These are phyloP conservation scores for Helianthus tuberosus DNA, from an alignment of 129 eudicot genomes.

Conservation along the genomic window DNA sequence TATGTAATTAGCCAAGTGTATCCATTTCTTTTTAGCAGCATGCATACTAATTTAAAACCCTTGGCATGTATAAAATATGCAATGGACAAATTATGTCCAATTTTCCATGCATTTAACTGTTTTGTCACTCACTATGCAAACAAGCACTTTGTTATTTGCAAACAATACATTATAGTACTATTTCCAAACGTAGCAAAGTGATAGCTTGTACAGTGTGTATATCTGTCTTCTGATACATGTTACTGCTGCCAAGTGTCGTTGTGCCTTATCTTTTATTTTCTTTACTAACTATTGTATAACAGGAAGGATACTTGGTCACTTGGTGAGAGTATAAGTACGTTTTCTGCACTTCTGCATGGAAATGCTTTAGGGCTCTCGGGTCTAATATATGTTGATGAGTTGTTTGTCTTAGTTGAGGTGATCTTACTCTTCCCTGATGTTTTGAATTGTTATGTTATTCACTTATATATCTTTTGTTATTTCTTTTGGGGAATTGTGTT, in stretches of 20 bases:
- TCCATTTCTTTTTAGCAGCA: not conserved
- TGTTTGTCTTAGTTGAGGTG: conserved; percentile 65
- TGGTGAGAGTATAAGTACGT: conserved; percentile 50
- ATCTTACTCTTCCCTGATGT: conserved; percentile 23
- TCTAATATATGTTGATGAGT: conserved; percentile 67
- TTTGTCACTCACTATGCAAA: not conserved
- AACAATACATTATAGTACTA: conserved; percentile 10
- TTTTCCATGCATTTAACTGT: conserved; percentile 4
- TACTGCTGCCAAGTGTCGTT: conserved; percentile 7
- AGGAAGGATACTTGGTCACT: conserved; percentile 80
- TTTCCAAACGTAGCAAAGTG: conserved; percentile 2
- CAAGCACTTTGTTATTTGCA: not conserved
- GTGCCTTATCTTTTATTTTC: conserved; percentile 5
- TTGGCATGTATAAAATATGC: not conserved
- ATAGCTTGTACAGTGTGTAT: not conserved
- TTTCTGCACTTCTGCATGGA: conserved; percentile 53
- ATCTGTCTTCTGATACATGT: not conserved
- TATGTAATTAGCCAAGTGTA: not conserved
- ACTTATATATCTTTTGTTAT: conserved; percentile 18
- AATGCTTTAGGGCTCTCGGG: conserved; percentile 54
- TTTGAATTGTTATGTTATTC: not conserved
- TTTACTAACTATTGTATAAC: conserved; percentile 34
- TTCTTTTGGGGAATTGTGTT: conserved; percentile 11
- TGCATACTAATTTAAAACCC: not conserved
- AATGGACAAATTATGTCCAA: not conserved